Base-by-base conservation (phyloP, 345 rosid species). In the Gossypium australe region DNA sequence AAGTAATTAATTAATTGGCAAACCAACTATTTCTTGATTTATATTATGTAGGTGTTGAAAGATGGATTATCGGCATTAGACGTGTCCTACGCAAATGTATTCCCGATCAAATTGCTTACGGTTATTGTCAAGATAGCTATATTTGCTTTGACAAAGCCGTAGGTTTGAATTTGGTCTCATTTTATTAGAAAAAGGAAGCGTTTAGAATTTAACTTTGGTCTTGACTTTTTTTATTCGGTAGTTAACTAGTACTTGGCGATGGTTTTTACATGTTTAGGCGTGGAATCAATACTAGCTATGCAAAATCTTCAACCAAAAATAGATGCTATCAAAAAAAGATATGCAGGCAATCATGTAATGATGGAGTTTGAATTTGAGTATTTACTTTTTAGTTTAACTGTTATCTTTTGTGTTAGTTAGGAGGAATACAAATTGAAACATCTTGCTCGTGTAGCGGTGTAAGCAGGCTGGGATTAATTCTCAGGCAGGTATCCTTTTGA, bases 381-480 rank as follows among this genome's bases (percentile, higher is more conserved):
- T 7, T n/a, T 22, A 18, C 18, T 34, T 75, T 66, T 53, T 25
- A 34, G 12, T 51, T 45, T 77, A 12, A 65, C 48, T 68, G 2
- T 80, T 75, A 47, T 63, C 8, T 71, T 27, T 61, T 67, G 59
- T 22, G 17, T 75, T 68, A 16, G 34, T 18, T 34, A 95, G 99
- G 98, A 95, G 78, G 97, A 82, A 91, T 95, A 81, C 97, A 91
- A 75, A 88, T 95, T 6, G 99, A 95, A 87, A 95, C 99, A 25
- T 93, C 99, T 2, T 89, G 98, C 8, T 78, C 91, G 60, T 93
- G 91, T 68, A 34, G 41, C 7, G 41, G 41, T 34, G 41, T 34
- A 85, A 58, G 84, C 97, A 95, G 84, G 99, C 98, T 69, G 97
- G 98, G 74, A 96, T 93, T 60, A 95, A 95, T 89, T 98, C 99